Base-by-base conservation (phyloP, 1,284 basidiomycete species). In the Agaricales sp. region DNA sequence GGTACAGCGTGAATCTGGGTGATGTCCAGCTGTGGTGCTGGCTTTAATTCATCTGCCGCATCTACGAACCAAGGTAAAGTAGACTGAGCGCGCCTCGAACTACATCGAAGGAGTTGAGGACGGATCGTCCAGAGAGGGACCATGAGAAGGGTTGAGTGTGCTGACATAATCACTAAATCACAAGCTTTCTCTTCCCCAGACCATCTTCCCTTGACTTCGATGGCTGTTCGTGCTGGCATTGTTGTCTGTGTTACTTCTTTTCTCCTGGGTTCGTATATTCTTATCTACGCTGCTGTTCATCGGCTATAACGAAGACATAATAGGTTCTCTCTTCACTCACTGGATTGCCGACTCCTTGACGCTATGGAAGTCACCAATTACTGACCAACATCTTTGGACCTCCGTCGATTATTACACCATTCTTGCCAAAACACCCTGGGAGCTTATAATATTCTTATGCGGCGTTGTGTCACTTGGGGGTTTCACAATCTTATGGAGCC, bases 281-380 rank as follows among this genome's bases (percentile, higher is more conserved):
- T 24, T 45, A 47, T 25, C 16, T 16, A 4, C 44, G 11, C 23
- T n/a, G 30, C 2, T 45, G 30, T 46, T 3, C 46, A 16, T 21
- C 18, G 16, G 30, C 43, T 50, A n/a, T 52, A 21, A 44, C 44
- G 37, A 47, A 2, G n/a, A n/a, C n/a, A n/a, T n/a, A n/a, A 4
- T 21, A 89, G 87, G 87, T 47, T 69, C 82, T 46, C 69, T 90
- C 3, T 88, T 88, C 61, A 88, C 85, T 18, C 83, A 90, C 61
- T 90, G 87, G 87, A 88, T 87, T 55, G 87, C 87, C 24, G 87
- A 90, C 68, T 87, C 84, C 6, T 67, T 87, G 48, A 89, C 87
- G 25, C 71, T 90, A 39, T 90, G 87, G 87, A 87, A 87, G 67
- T 77, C 82, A 11, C 84, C 86, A 46, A 72, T 85, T 54, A 86